These are phyloP conservation scores for Pichia inconspicua DNA, from an alignment of 1,139 yeast genomes.

Conservation along the genomic window DNA sequence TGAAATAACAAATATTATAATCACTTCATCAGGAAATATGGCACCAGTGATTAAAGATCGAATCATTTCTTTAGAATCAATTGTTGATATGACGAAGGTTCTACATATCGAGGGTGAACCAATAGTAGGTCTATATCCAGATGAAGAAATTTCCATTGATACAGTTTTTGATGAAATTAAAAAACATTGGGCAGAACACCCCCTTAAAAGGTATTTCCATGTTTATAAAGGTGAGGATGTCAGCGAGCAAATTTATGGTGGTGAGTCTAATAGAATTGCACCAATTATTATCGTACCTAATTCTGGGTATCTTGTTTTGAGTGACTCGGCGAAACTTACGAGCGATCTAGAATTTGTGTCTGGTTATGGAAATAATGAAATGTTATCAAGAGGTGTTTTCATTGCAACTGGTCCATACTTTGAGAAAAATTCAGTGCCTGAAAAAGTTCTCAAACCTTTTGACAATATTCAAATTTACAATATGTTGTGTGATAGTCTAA, in stretches of 20 bases:
- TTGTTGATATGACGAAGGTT: constrained; percentile 44
- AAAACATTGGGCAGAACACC: constrained; percentile 26
- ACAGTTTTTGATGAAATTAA: constrained; percentile 33
- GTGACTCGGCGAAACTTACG: constrained; percentile 36
- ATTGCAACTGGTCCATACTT: constrained; percentile 75
- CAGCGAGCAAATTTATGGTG: constrained; percentile 63
- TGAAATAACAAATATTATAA: constrained; percentile 60
- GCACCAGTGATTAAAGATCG: constrained; percentile 72
- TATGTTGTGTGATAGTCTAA: constrained; percentile 61
- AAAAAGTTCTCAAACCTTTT: constrained; percentile 47
- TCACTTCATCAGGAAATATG: constrained; percentile 93
- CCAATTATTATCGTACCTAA: constrained; percentile 82
- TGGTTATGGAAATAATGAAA: constrained; percentile 72
- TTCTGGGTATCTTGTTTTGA: constrained; percentile 73
- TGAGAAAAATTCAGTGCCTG: constrained; percentile 26
- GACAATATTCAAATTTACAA: constrained; percentile 67
- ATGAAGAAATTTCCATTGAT: constrained; percentile 28
- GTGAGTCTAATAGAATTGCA: constrained; percentile 50
- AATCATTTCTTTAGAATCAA: constrained; percentile 59
- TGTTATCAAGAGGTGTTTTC: constrained; percentile 77
- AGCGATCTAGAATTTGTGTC: constrained; percentile 46
- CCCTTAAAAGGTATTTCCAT: constrained; percentile 33
- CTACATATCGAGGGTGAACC: constrained; percentile 86
- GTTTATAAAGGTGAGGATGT: constrained; percentile 52
- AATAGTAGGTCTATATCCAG: constrained; percentile 68